Conservation (phyloP, 2,329 filamentous ascomycete species). For the Trichoderma atroviride region DNA sequence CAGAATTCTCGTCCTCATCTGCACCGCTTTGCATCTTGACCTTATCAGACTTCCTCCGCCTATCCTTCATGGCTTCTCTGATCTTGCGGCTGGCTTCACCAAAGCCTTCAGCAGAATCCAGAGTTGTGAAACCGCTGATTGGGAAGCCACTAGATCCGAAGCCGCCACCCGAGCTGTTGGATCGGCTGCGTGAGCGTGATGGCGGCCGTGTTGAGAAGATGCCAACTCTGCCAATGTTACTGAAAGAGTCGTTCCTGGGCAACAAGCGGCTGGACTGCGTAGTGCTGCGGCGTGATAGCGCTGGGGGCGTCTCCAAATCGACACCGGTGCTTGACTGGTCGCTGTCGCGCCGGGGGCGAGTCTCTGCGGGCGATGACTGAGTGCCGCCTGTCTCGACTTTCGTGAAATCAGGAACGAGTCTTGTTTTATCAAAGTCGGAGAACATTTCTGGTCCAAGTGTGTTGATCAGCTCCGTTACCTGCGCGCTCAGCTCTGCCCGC, state of each 20-base stretch:
- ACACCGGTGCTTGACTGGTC: slow-evolving; percentile 48
- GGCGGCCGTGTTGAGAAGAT: slow-evolving; percentile 88
- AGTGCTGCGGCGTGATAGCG: slow-evolving; percentile 52
- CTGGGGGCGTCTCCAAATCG: slow-evolving; percentile 45
- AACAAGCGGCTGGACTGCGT: slow-evolving; percentile 57
- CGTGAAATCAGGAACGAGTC: slow-evolving; percentile 65
- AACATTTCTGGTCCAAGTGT: slow-evolving; percentile 94
- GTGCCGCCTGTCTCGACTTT: slow-evolving; percentile 40
- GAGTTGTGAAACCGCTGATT: slow-evolving; percentile 68
- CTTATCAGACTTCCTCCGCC: slow-evolving; percentile 57
- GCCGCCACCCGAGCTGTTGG: slow-evolving; percentile 67
- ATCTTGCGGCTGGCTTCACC: slow-evolving; percentile 85
- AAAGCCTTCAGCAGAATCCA: slow-evolving; percentile 70
- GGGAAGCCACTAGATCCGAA: slow-evolving; percentile 65
- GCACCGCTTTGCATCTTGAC: slow-evolving; percentile 43
- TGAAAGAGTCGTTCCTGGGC: slow-evolving; percentile 91
- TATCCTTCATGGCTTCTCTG: slow-evolving; percentile 75
- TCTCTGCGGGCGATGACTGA: slow-evolving; percentile 29
- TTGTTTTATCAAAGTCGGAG: slow-evolving; percentile 84
- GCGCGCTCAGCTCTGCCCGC: slow-evolving; percentile 72
- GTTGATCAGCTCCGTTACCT: slow-evolving; percentile 93
- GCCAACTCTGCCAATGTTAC: slow-evolving; percentile 82
- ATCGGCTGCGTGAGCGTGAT: slow-evolving; percentile 74
- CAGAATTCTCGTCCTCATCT: slow-evolving; percentile 40
- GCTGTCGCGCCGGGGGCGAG: slow-evolving; percentile 50